Evolutionary conservation across 2,329 filamentous ascomycete genomes (phyloP), one percentile per base, ranked within the genome.

Genomic region (Lecanosticta acicola): DNA sequence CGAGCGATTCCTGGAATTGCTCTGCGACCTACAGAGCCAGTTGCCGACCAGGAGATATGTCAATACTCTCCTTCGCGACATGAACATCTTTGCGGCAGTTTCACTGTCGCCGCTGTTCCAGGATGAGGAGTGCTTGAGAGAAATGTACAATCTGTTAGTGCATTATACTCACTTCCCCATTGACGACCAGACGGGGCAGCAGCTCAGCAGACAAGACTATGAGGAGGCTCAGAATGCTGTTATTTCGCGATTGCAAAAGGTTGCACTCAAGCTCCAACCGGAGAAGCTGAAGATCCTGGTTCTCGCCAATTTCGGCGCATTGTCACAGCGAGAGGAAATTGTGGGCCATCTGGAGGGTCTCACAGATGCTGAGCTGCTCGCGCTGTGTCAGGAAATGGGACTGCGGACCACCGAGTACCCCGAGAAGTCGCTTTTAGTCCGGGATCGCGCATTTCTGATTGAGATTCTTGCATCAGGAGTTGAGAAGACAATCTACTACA

Each of bases 31-130:
- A 16, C 82, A 94, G 65, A 96, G 91, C 60, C 93, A 98, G 65
- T 73, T 97, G 39, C 93, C 93, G 0, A 98, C 94, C 3, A 78
- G 93, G 57, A 81, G 93, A 66, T 97, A 97, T 64, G 87, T 94
- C 63, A 96, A 96, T 66, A 83, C 87, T 1, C 71, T 98, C 34
- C 68, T 97, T 11, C 83, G 85, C 58, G 91, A 98, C 63, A 71
- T 97, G 37, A 89, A 97, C 63, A 68, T 94, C 17, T 68, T 96
- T 20, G 74, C 91, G 1, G 79, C 85, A 8, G 81, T 96, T 58
- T 79, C 78, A 39, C 70, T 94, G 14, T 96, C 91, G 1, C 84
- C 85, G 1, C 70, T 91, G 59, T 94, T 84, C 59, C 81, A 83
- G 45, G 79, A 84, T 45, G 82, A 87, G 51, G 79, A 83, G 89